Conservation (phyloP, 2,329 filamentous ascomycete species). For the Claviceps sp. region DNA sequence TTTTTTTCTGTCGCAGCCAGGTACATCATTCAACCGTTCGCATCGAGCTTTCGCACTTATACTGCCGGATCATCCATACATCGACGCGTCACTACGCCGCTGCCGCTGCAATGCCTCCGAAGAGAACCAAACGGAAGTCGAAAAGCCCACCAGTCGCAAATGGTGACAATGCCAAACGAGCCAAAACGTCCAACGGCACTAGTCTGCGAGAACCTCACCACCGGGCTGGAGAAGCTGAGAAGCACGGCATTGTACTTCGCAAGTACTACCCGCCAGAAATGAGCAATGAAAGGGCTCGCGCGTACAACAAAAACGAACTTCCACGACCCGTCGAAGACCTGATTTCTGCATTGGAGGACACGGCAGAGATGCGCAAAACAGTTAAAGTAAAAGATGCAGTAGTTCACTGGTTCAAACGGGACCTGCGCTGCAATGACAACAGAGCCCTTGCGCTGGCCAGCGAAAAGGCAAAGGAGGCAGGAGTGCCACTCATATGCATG, state of each 20-base stretch:
- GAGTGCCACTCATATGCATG: conserved; percentile 59
- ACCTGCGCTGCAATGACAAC: conserved; percentile 64
- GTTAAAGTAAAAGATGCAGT: conserved; percentile 48
- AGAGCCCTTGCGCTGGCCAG: conserved; percentile 54
- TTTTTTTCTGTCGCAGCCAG: background rate
- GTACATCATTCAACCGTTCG: background rate
- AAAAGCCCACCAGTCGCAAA: conserved; percentile 10
- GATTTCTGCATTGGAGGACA: conserved; percentile 45
- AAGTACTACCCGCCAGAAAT: conserved; percentile 80
- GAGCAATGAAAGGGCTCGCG: conserved; percentile 61
- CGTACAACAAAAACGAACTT: conserved; percentile 58
- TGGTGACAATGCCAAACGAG: conserved; percentile 18
- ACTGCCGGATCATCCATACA: background rate
- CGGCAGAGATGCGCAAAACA: conserved; percentile 35
- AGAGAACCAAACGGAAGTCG: conserved; percentile 17
- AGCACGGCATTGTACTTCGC: conserved; percentile 51
- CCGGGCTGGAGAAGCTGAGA: conserved; percentile 30
- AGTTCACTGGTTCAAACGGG: conserved; percentile 84
- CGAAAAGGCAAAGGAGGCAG: conserved; percentile 48
- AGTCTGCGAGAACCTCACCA: conserved; percentile 32
- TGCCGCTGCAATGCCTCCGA: conserved; percentile 16
- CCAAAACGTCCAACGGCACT: conserved; percentile 20
- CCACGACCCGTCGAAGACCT: conserved; percentile 62
- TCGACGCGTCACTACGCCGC: background rate
- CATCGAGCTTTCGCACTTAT: background rate